Evolutionary conservation across 1,284 basidiomycete genomes (phyloP), one percentile per base, ranked within the genome.

Genomic region (Sparassis latifolia): DNA sequence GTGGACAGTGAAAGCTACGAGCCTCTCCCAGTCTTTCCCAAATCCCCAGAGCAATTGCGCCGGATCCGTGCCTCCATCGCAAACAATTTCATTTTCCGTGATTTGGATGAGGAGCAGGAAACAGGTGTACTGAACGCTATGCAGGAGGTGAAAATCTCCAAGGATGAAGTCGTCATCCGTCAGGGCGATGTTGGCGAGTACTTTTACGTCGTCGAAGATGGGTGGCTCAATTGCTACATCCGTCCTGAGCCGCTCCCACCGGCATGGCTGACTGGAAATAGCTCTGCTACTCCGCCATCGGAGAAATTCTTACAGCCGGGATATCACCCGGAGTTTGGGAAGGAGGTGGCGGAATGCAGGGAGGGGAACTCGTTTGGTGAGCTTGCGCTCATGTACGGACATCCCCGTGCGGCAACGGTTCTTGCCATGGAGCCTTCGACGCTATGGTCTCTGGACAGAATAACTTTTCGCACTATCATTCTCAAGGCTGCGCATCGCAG

Each of bases 381-480:
- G 70, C 78, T 99, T 45, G 97, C 97, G 33, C 73, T 99, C 58
- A 96, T 99, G 91, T 97, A 99, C 70, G 93, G 93, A 44, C 93
- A 97, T 61, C 92, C 93, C 33, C 89, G 96, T 45, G 93, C 94
- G 4, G 96, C 97, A 3, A 93, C 93, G 2, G 93, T 99, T 45
- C 71, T 97, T 32, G 86, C 95, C 3, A 84, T 89, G 39, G 84
- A 90, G 49, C 72, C 80, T 0, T 94, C 89, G 47, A 93, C 89
- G 5, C 76, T 98, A 33, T 99, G 96, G 96, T 87, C 91, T 4
- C 76, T 99, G 52, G 96, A 99, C 72, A 88, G 96, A 49, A 92
- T 97, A 61, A 98, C 95, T 1, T 99, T 99, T 85, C 84, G 96
- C 40, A 96, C 92, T n/a, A 98, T 99, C 69, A 88, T 99, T 48